These are phyloP conservation scores for Skeletonema potamos DNA, from an alignment of 108 stramenopile species.

Conservation along the genomic window DNA sequence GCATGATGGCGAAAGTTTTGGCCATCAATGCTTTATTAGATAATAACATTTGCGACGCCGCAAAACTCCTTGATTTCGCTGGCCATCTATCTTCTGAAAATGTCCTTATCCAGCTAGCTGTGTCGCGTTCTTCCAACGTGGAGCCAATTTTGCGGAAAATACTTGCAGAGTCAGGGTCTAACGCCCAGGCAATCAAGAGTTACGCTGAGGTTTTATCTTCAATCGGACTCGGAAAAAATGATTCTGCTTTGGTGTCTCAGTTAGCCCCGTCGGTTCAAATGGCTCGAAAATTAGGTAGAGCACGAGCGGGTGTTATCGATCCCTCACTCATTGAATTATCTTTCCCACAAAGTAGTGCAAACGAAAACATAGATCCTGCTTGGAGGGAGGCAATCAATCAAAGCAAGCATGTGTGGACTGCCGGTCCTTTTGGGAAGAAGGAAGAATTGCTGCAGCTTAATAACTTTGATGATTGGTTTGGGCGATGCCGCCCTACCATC, in stretches of 20 bases:
- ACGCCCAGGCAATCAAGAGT: neutral
- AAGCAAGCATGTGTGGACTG: conserved; percentile 76
- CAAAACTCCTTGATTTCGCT: conserved; percentile 67
- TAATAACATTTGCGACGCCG: conserved; percentile 47
- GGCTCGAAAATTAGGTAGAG: conserved; percentile 19
- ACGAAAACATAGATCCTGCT: conserved; percentile 9
- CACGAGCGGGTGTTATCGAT: conserved; percentile 51
- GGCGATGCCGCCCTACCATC: conserved; percentile 62
- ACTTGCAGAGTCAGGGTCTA: neutral
- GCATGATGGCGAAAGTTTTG: conserved; percentile 46
- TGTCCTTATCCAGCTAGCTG: conserved; percentile 55
- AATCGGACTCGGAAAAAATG: neutral
- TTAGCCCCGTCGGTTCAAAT: conserved; percentile 78
- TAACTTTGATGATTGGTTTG: conserved; percentile 83
- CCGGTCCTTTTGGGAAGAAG: conserved; percentile 70
- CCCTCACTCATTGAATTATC: conserved; percentile 40
- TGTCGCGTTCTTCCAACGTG: conserved; percentile 20
- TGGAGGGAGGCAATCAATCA: conserved; percentile 46
- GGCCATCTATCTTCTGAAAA: conserved; percentile 57
- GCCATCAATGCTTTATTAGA: conserved; percentile 45
- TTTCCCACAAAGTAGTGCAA: neutral
- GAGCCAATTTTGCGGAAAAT: neutral
- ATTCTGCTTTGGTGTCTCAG: conserved; percentile 33
- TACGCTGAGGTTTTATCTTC: conserved; percentile 2
- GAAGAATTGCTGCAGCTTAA: conserved; percentile 72